Percentiles rank a stretch among this genome's conserved stretches.
These are phyloP conservation scores for Leishmania aethiopica DNA, from an alignment of 208 protist genomes.

Conservation along the genomic window DNA sequence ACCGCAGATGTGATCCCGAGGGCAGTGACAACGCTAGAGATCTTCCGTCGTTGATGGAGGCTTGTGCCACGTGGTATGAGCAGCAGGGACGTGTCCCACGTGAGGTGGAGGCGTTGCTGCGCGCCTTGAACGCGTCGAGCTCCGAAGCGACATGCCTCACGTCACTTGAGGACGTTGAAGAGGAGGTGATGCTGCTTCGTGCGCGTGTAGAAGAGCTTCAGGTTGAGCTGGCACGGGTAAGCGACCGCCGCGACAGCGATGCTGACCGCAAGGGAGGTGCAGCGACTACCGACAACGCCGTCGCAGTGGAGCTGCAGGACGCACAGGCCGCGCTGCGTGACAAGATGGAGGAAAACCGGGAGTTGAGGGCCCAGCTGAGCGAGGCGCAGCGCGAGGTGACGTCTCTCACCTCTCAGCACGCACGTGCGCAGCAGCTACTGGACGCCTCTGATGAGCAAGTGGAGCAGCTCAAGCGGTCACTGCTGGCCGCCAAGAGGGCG, in stretches of 20 bases:
- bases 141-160: neutral
- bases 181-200: slow-evolving; percentile 4
- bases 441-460: slow-evolving; percentile 40
- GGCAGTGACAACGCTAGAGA: neutral
- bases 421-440: slow-evolving; percentile 21
- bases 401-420: slow-evolving; percentile 32
- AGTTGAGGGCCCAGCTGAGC: slow-evolving; percentile 12
- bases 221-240: neutral
- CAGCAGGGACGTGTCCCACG: neutral
- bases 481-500: slow-evolving; percentile 51
- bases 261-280: neutral
- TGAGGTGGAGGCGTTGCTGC: slow-evolving; percentile 17
- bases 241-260: neutral
- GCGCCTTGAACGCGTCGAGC: slow-evolving; percentile 4
- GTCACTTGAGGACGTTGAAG: slow-evolving; percentile 24
- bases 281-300: neutral
- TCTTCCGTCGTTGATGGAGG: slow-evolving; percentile 3
- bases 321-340: slow-evolving; percentile 19
- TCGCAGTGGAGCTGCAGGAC: neutral
- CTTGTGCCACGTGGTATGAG: neutral
- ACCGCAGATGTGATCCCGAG: neutral
- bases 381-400: slow-evolving; percentile 31
- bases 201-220: slow-evolving; percentile 11
- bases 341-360: slow-evolving; percentile 17
- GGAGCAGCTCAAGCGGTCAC: slow-evolving; percentile 36